Evolutionary conservation across 306 rosid genomes (phyloP).

Genomic region (Vicia sativa): DNA sequence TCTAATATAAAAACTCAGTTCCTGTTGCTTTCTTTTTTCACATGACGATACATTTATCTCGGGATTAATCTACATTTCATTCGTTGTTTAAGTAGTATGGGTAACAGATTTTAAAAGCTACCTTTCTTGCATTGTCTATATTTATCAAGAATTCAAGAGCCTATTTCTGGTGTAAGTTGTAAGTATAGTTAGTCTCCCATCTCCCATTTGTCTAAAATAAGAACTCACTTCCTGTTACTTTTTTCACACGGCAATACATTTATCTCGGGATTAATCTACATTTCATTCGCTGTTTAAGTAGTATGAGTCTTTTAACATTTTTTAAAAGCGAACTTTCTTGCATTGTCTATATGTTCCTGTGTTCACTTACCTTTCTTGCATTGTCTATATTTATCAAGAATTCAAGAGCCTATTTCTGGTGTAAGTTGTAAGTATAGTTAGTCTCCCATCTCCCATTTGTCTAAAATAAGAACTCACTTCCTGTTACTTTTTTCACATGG

Average conservation of each 20-base stretch:
- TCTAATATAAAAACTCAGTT: slow-evolving; percentile 9
- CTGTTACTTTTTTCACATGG: slow-evolving; percentile 16
- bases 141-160: neutral
- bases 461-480: neutral
- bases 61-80: neutral
- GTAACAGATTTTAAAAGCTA: neutral
- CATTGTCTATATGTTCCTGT: too few species aligned
- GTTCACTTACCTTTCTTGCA: neutral
- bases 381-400: neutral
- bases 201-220: neutral
- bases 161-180: neutral
- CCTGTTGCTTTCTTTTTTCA: slow-evolving; percentile 15
- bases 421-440: neutral
- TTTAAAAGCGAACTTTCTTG: too few species aligned
- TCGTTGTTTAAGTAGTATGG: slow-evolving; percentile 9
- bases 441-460: neutral
- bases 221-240: slow-evolving; percentile 19
- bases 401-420: slow-evolving; percentile 5
- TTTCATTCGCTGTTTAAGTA: slow-evolving; percentile 10
- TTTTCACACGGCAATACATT: slow-evolving; percentile 5
- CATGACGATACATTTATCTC: slow-evolving; percentile 2
- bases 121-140: neutral
- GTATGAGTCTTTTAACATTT: neutral
- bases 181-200: slow-evolving; percentile 7
- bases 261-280: neutral